Evolutionary conservation across 2,329 filamentous ascomycete species (phyloP).

Genomic region (Xylariaceae sp.): DNA sequence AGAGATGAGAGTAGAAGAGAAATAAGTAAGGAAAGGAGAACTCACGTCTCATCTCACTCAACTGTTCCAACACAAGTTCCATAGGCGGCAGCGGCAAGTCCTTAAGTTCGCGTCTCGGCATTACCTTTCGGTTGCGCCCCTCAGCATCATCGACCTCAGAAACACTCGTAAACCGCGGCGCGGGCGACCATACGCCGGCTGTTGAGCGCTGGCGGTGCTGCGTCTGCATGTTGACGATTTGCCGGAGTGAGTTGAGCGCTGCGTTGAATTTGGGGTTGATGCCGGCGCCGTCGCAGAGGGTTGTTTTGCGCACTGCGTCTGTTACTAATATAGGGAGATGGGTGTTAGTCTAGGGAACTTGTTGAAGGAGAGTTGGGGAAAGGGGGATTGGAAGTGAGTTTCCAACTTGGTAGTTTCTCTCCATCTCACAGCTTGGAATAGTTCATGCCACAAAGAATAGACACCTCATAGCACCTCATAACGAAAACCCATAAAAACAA

Average conservation of each 20-base stretch:
- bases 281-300: slow-evolving; percentile 36
- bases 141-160: slow-evolving; percentile 4
- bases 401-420: background rate
- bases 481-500: background rate
- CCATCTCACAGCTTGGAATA: background rate
- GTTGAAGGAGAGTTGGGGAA: background rate
- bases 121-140: slow-evolving; percentile 34
- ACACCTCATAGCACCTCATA: background rate
- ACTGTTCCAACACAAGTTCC: slow-evolving; percentile 42
- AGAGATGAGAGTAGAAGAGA: background rate
- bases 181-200: slow-evolving; percentile 12
- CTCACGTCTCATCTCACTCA: slow-evolving; percentile 46
- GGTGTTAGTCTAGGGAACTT: too few relatives aligned
- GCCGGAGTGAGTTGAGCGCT: slow-evolving; percentile 46
- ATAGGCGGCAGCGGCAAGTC: slow-evolving; percentile 52
- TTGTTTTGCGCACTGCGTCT: slow-evolving; percentile 34
- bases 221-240: slow-evolving; percentile 49
- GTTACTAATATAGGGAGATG: slow-evolving; percentile 9
- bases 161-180: slow-evolving; percentile 4
- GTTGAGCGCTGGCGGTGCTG: slow-evolving; percentile 15
- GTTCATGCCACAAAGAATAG: background rate
- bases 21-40: background rate
- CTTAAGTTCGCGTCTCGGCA: slow-evolving; percentile 43
- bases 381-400: background rate
- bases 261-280: slow-evolving; percentile 46